Evolutionary conservation across 2,329 filamentous ascomycete species (phyloP), one percentile per base, ranked within the genome.

Genomic region (Leptodontidium sp.): DNA sequence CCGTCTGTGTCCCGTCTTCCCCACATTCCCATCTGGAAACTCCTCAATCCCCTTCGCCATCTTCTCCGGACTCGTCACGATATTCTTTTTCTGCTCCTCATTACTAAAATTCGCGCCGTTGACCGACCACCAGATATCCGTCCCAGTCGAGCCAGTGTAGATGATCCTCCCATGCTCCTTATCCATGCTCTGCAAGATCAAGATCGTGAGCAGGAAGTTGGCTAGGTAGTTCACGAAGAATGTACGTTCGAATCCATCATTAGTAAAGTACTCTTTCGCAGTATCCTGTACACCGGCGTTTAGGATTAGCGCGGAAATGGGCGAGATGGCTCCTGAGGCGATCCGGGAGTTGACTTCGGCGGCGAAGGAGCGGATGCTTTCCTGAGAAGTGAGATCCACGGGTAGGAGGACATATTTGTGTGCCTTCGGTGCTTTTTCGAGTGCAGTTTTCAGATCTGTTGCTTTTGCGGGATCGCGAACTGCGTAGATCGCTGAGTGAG

Each of bases 181-280:
- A 71, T 80, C 78, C 74, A 80, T 76, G 52, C 78, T 79, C 67
- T 76, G 70, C 21, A 80, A 71, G 12, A 80, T 68, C 26, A 80
- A 65, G 17, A 80, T 47, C 2, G 75, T 75, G 21, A 80, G 69
- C 32, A 80, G 75, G 69, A 76, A 80, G 53, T 79, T 77, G 0
- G 73, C 72, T 7, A 80, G 75, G 68, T 79, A 80, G 67, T 77
- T 79, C 35, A 70, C 69, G 58, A 75, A 72, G 61, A 80, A 80
- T 5, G 75, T 75, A 67, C 74, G 75, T 50, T 80, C 79, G 49
- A 77, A 78, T 9, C 78, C 78, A 58, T 80, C 78, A 2, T 74
- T 68, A 12, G 76, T 78, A 61, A 76, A 78, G 11, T 71, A 72
- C 53, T 78, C 76, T 3, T 67, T 69, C 32, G 47, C 61, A 45